phyloP scores from a whole-genome alignment of 768 basidiomycete species.

The Xerocomus brunneocitrinus region DNA sequence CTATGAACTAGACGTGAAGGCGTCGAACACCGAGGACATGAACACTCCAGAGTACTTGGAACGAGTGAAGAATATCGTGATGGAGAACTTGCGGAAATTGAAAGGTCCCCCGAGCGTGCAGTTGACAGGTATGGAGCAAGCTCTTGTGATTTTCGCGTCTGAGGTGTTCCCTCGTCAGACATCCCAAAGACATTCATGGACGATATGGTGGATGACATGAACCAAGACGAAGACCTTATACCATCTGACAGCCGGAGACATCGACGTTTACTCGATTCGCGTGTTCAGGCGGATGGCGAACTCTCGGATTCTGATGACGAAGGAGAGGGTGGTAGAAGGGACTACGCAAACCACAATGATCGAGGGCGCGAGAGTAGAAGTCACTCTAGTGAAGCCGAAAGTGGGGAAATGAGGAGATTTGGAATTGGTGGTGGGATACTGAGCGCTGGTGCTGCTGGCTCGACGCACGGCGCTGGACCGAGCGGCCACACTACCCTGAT shows the following conservation, averaged over 20 bases:
- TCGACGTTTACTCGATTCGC: conserved; percentile 71
- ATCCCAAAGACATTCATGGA: conserved; percentile 84
- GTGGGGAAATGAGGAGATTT: conserved; percentile 47
- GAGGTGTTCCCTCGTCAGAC: conserved; percentile 42
- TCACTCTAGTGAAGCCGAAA: conserved; percentile 40
- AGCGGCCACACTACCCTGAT: conserved; percentile 57
- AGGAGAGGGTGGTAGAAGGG: conserved; percentile 78
- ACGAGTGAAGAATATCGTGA: conserved; percentile 85
- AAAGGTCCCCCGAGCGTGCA: conserved; percentile 92
- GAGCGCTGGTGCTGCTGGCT: conserved; percentile 49
- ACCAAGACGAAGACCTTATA: conserved; percentile 79
- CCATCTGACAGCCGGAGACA: conserved; percentile 74
- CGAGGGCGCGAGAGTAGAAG: conserved; percentile 42
- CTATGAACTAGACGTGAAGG: conserved; percentile 90
- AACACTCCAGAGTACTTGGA: conserved; percentile 92
- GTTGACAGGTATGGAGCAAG: conserved; percentile 60
- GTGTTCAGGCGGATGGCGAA: conserved; percentile 81
- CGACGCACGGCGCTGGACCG: conserved; percentile 70
- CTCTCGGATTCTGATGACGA: conserved; percentile 98
- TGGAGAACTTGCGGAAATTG: conserved; percentile 83
- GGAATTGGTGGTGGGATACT: conserved; percentile 70
- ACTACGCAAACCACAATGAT: conserved; percentile 58
- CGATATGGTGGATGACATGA: conserved; percentile 73
- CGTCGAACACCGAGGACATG: conserved; percentile 93
- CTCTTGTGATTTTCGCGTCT: not conserved